phyloP scores from a whole-genome alignment of 495 filamentous ascomycete genomes.

The Friedmanniomyces endolithicus region DNA sequence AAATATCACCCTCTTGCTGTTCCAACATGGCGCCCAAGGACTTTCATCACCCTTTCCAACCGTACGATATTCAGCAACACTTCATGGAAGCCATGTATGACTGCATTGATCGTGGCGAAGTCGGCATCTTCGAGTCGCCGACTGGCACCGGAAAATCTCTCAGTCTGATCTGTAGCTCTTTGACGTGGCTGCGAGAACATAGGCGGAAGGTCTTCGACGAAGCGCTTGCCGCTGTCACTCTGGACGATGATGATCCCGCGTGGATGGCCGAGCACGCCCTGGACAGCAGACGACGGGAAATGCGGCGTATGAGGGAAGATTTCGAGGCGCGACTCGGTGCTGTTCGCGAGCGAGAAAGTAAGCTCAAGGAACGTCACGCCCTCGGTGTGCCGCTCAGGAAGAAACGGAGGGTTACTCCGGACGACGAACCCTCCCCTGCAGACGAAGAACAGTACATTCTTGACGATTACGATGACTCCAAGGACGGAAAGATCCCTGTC shows the following conservation, averaged over 20 bases:
- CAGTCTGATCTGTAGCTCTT: slow-evolving; percentile 80
- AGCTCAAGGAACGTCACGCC: slow-evolving; percentile 39
- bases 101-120: slow-evolving; percentile 63
- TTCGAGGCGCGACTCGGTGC: slow-evolving; percentile 57
- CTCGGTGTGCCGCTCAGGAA: slow-evolving; percentile 37
- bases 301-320: slow-evolving; percentile 53
- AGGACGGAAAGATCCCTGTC: slow-evolving; percentile 22
- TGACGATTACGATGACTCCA: slow-evolving; percentile 70
- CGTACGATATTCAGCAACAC: slow-evolving; percentile 78
- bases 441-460: slow-evolving; percentile 59
- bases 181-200: slow-evolving; percentile 87
- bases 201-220: slow-evolving; percentile 57
- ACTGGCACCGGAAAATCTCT: slow-evolving; percentile 86
- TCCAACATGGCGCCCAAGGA: slow-evolving; percentile 29
- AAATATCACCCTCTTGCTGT: too few relatives aligned
- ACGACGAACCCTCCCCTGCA: slow-evolving; percentile 35
- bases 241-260: slow-evolving; percentile 64
- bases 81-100: slow-evolving; percentile 84
- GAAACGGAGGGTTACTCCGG: slow-evolving; percentile 32
- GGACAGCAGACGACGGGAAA: slow-evolving; percentile 51
- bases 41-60: slow-evolving; percentile 86
- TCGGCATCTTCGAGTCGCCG: slow-evolving; percentile 89
- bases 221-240: slow-evolving; percentile 25
- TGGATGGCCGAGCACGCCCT: slow-evolving; percentile 76
- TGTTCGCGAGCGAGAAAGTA: slow-evolving; percentile 57